phyloP scores from a whole-genome alignment of 805 yeast species.

The Candida saitoana region DNA sequence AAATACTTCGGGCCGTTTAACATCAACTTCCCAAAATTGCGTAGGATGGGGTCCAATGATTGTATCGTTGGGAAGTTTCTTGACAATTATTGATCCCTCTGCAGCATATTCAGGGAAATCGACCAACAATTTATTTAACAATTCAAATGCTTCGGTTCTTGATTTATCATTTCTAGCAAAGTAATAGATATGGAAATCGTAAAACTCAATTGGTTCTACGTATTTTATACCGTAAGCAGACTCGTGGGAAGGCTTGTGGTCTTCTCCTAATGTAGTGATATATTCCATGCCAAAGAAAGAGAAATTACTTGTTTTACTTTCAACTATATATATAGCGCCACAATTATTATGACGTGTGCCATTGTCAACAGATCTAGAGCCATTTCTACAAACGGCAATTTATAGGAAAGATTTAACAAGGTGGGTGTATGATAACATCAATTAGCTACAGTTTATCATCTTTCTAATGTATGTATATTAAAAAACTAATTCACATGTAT shows the following conservation, averaged over 20 bases:
- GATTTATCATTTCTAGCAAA: constrained; percentile 17
- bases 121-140: constrained; percentile 17
- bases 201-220: constrained; percentile 24
- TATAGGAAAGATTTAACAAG: too few relatives aligned
- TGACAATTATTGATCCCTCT: constrained; percentile 27
- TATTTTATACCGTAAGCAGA: constrained; percentile 17
- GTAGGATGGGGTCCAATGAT: constrained; percentile 31
- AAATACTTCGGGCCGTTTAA: constrained; percentile 27
- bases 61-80: constrained; percentile 20
- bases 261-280: constrained; percentile 17
- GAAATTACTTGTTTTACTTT: too few relatives aligned
- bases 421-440: too few relatives aligned
- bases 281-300: constrained; percentile 26
- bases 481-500: neutral
- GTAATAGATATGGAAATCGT: constrained; percentile 32
- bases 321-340: too few relatives aligned
- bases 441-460: too few relatives aligned
- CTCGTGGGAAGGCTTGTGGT: constrained; percentile 16
- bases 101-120: constrained; percentile 21
- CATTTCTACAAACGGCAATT: too few relatives aligned
- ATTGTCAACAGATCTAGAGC: too few relatives aligned
- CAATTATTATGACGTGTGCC: too few relatives aligned
- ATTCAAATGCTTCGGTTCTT: constrained; percentile 17
- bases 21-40: constrained; percentile 34
- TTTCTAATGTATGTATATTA: too few relatives aligned